Evolutionary conservation across 2,329 filamentous ascomycete species (phyloP), one percentile per base, ranked within the genome.

Genomic region (Xylaria arbuscula): DNA sequence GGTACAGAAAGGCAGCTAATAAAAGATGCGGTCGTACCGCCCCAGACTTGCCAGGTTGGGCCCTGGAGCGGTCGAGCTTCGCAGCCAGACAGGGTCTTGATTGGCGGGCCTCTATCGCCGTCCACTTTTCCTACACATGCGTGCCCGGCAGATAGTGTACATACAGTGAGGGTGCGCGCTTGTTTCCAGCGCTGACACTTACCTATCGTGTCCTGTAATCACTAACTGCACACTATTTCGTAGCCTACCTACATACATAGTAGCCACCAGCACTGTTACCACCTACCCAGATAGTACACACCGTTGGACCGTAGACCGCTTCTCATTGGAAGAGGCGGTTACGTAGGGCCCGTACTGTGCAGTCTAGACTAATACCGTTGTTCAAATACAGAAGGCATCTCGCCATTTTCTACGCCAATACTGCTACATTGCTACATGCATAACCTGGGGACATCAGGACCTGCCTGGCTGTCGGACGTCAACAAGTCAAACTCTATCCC

Each of bases 281-380:
- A 68, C 66, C 62, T 68, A 61, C 66, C 61, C 4, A 64, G 40
- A 61, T 64, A 24, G 62, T 67, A 67, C 59, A 67, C 47, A 58
- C 60, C n/a, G 19, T 47, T 17, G 40, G 8, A 50, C 57, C 3
- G 32, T 36, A 10, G 32, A 13, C 11, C 15, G n/a, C 19, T 5
- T 48, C 28, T 55, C 38, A 42, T 60, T 22, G 56, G 19, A 34
- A 47, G n/a, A 36, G 17, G 32, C 19, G 8, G 19, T 15, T 54
- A 10, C 28, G 6, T 36, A 48, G 19, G 9, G 3, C 9, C 17
- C 45, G 9, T 10, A 19, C 17, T 48, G 48, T 51, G 19, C n/a
- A 55, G 32, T 55, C 32, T 38, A 36, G 51, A 55, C n/a, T 54
- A 47, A 47, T 13, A 10, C n/a, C 8, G n/a, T 22, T 47, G n/a